A percentile compares a stretch with the other conserved stretches of the same genome.
phyloP scores from a whole-genome alignment of 169 alveolate species.

The Eimeria necatrix region DNA sequence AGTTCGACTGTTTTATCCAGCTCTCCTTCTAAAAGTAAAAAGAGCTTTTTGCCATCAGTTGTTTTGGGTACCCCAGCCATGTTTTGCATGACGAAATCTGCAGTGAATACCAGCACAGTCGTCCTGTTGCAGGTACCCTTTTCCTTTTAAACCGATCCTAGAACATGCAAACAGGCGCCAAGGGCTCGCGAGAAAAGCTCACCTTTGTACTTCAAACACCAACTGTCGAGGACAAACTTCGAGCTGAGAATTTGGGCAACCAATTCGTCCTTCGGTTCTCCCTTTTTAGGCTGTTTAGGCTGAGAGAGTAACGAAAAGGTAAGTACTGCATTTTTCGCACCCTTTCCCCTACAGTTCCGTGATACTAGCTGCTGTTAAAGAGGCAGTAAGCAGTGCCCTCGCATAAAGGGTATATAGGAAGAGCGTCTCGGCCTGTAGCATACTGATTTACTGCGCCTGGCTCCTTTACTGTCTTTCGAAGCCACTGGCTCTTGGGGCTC shows the following conservation, averaged over 20 bases:
- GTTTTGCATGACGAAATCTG: slow-evolving; percentile 16
- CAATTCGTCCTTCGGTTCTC: background rate
- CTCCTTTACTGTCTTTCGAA: background rate
- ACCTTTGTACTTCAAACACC: slow-evolving; percentile 74
- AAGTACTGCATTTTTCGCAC: background rate
- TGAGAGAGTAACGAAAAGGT: background rate
- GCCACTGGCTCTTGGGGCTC: background rate
- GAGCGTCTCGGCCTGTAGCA: too few relatives aligned
- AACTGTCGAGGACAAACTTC: slow-evolving; percentile 60
- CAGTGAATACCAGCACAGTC: background rate
- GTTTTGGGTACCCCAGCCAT: slow-evolving; percentile 6
- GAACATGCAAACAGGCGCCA: background rate
- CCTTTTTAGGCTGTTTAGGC: background rate
- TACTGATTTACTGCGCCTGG: too few relatives aligned
- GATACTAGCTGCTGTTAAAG: background rate
- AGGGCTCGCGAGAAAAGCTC: background rate
- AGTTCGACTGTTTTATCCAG: slow-evolving; percentile 21
- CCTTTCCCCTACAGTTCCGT: too few relatives aligned
- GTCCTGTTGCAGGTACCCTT: background rate
- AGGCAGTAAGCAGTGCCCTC: too few relatives aligned
- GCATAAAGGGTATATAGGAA: too few relatives aligned
- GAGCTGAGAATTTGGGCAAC: slow-evolving; percentile 67
- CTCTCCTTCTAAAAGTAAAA: background rate
- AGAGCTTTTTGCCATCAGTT: background rate
- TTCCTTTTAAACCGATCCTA: background rate